Conservation (phyloP, 2,329 filamentous ascomycete genomes). For the Penicillium sp. region DNA sequence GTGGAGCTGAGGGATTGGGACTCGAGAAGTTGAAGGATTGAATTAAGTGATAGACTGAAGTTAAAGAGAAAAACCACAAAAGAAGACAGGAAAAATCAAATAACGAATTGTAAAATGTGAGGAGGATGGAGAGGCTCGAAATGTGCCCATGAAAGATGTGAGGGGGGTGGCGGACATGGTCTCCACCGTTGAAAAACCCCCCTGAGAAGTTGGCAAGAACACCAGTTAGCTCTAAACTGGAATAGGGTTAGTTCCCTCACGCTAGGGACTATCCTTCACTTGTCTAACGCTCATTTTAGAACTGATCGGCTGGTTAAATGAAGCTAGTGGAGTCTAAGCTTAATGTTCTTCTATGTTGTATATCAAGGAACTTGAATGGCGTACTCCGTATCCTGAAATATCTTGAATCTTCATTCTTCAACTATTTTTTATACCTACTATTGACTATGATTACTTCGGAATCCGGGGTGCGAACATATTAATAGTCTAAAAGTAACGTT, state of each 20-base stretch:
- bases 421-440: neutral
- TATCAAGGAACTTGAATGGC: neutral
- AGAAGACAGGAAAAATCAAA: neutral
- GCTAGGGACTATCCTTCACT: neutral
- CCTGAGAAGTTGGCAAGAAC: neutral
- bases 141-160: conserved; percentile 3
- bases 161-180: conserved; percentile 2
- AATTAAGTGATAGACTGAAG: neutral
- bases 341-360: neutral
- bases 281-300: conserved; percentile 1
- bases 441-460: neutral
- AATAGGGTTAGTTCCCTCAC: neutral
- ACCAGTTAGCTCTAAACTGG: neutral
- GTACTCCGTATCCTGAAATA: neutral
- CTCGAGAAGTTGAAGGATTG: neutral
- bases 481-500: neutral
- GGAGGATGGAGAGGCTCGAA: neutral
- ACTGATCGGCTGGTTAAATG: neutral
- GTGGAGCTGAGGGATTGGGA: neutral
- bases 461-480: neutral
- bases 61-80: neutral
- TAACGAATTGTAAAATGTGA: neutral
- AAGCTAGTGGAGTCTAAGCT: conserved; percentile 6
- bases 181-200: conserved; percentile 4
- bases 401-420: neutral